Base-by-base conservation (phyloP, 805 yeast genomes). In the Saturnispora zaruensis region DNA sequence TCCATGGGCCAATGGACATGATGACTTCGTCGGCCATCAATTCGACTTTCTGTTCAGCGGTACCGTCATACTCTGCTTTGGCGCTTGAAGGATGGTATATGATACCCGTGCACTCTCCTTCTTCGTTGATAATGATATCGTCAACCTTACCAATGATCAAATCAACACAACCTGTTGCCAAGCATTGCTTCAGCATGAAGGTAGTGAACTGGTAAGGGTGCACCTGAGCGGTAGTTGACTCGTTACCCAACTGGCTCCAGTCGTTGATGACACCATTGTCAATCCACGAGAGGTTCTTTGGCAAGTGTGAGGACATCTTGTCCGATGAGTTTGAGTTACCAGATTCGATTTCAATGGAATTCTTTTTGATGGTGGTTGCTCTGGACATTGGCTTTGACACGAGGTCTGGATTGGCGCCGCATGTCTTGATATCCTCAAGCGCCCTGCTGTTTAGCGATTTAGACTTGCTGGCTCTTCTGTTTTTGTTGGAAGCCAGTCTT, bases 181-280 rank as follows among this genome's bases (percentile, higher is more conserved):
- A 78, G 45, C 96, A 95, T 61, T 87, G 84, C 55, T 80, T 78
- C 53, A 91, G 68, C 9, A 91, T 72, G 62, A 78, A 86, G 49
- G 84, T 84, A n/a, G 98, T 91, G 67, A 93, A 90, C 62, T 84
- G 84, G 68, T 84, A 88, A 2, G 99, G 98, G 63, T 91, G 97
- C 5, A 93, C 96, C 67, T 93, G 98, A 0, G 97, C 98, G 1
- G 97, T 91, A 13, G 95, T 81, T 53, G 84, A 90, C 28, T 78
- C 76, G 21, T 86, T 91, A 28, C 98, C 97, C 46, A 91, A 67
- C 7, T 79, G 75, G 2, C 90, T 80, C 82, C 95, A 88, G 50
- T 77, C 82, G 51, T 74, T 75, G 6, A 91, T 81, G 25, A 83
- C 62, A 4, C 76, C 73, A 33, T 76, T 73, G 45, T 78, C 74